Evolutionary conservation across 1,139 yeast genomes (phyloP), one percentile per base, ranked within the genome.

Genomic region (Saccharomyces pastorianus): DNA sequence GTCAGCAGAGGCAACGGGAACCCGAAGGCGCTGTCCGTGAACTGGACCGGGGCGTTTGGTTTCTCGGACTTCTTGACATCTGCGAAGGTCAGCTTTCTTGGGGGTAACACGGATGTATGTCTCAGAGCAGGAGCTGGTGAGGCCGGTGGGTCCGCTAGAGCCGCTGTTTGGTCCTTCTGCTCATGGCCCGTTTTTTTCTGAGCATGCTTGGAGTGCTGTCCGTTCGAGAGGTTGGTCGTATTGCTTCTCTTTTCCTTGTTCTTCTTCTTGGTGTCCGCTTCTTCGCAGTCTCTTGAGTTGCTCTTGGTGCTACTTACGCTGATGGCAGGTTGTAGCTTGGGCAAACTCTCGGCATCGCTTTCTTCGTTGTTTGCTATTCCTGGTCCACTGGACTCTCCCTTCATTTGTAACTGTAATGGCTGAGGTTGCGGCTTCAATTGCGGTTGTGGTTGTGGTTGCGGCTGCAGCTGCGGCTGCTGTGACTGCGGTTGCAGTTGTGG

Each of bases 1-100:
- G 90, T 83, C 26, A 88, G 81, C 31, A 90, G 90, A 1, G 93
- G 93, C 54, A 85, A 72, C 5, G 93, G 91, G 71, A 85, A 85
- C 6, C 93, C 93, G 71, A 85, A 85, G 3, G 91, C 89, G 11
- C 89, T 83, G 59, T 85, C 91, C 1, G 86, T 83, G 71, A 84
- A 84, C 60, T 82, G 82, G 48, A 84, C 77, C 0, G 91, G 90
- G 57, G 85, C 88, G 63, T 85, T 85, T 3, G 81, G 79, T 54
- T 63, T 71, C 52, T 59, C 62, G 1, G 71, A 60, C 50, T 66
- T 63, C 26, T 58, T 58, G n/a, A 68, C 60, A 52, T 65, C 65
- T 41, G 61, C 67, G 48, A 66, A 59, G 5, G 68, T 62, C 1
- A 71, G 56, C 53, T 69, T 70, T 32, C 68, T 57, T 6, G 67